Conservation (phyloP, 805 yeast species). For the Tetrapisispora namnaoensis region DNA sequence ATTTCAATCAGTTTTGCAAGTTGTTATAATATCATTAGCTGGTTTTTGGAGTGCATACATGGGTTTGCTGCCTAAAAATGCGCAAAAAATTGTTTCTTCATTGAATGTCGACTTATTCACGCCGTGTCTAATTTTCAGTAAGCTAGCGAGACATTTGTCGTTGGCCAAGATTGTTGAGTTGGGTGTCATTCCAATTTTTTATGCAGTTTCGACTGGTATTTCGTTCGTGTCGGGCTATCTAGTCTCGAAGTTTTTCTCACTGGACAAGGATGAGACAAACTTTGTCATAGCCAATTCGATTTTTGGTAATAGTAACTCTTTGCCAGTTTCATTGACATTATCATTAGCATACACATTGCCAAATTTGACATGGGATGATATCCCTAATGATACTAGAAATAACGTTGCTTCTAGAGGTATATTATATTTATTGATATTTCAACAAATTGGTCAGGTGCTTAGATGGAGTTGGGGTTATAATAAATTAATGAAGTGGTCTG, state of each 20-base stretch:
- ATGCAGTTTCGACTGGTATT: conserved; percentile 70
- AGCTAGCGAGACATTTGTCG: conserved; percentile 58
- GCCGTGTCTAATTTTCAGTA: conserved; percentile 87
- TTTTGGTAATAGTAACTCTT: conserved; percentile 89
- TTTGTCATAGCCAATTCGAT: conserved; percentile 96
- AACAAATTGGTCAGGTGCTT: conserved; percentile 72
- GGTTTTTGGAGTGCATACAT: conserved; percentile 78
- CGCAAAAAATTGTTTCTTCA: conserved; percentile 67
- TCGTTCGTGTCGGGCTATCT: conserved; percentile 54
- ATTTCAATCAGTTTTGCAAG: conserved; percentile 85
- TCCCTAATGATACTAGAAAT: conserved; percentile 54
- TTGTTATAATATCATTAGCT: conserved; percentile 72
- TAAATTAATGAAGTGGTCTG: conserved; percentile 45
- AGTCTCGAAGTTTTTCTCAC: conserved; percentile 41
- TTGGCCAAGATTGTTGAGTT: conserved; percentile 71
- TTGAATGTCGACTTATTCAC: conserved; percentile 89
- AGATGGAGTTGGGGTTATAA: conserved; percentile 88
- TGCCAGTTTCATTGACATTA: conserved; percentile 84
- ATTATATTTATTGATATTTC: conserved; percentile 62
- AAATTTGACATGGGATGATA: conserved; percentile 63
- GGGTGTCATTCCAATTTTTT: conserved; percentile 75
- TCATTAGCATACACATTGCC: conserved; percentile 72
- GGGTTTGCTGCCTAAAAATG: conserved; percentile 57
- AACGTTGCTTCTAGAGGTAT: conserved; percentile 73
- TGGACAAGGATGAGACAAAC: conserved; percentile 71